phyloP scores from a whole-genome alignment of 2,329 filamentous ascomycete species.

The Calonectria hongkongensis region DNA sequence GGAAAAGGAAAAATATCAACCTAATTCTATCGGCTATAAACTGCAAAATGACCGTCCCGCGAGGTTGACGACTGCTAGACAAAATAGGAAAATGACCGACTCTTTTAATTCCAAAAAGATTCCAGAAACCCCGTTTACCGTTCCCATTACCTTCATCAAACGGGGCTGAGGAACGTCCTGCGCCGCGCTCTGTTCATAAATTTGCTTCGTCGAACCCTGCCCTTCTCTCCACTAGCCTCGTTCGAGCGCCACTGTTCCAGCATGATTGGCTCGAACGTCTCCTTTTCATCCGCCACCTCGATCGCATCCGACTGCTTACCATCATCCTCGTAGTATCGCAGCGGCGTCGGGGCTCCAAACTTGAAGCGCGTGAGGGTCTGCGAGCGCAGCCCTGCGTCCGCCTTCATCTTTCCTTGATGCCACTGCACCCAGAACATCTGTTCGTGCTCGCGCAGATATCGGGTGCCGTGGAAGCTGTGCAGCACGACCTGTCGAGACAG shows the following conservation, averaged over 20 bases:
- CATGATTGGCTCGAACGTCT: slow-evolving; percentile 21
- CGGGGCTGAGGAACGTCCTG: slow-evolving; percentile 16
- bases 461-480: slow-evolving; percentile 46
- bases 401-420: slow-evolving; percentile 41
- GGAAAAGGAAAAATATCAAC: slow-evolving; percentile 8
- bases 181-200: slow-evolving; percentile 31
- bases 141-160: slow-evolving; percentile 28
- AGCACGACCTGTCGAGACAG: slow-evolving; percentile 45
- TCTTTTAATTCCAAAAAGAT: slow-evolving; percentile 18
- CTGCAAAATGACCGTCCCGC: slow-evolving; percentile 18
- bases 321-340: slow-evolving; percentile 40
- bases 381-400: slow-evolving; percentile 19
- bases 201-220: slow-evolving; percentile 26
- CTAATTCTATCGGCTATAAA: slow-evolving; percentile 23
- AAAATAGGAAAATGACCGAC: slow-evolving; percentile 27
- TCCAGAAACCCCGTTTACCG: slow-evolving; percentile 9
- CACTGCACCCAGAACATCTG: slow-evolving; percentile 51
- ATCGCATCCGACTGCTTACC: slow-evolving; percentile 7
- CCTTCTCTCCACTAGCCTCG: slow-evolving; percentile 18
- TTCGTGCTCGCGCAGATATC: slow-evolving; percentile 47
- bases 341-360: slow-evolving; percentile 39
- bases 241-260: slow-evolving; percentile 26
- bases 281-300: slow-evolving; percentile 24
- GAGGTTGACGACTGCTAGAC: neutral
- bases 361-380: slow-evolving; percentile 36